phyloP scores from a whole-genome alignment of 345 rosid species.

The Arabis hirsuta region DNA sequence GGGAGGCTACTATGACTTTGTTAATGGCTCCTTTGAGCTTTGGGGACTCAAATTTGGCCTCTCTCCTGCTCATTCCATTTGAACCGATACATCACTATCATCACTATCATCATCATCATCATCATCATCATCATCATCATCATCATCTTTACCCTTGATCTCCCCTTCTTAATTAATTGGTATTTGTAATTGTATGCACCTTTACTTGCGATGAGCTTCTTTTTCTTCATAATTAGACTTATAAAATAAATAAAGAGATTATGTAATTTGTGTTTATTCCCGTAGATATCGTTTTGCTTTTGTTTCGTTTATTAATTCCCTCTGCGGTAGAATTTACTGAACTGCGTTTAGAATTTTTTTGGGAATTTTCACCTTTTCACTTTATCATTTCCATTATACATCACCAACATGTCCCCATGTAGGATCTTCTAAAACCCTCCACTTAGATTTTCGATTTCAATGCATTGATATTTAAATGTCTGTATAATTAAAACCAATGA shows the following conservation, averaged over 20 bases:
- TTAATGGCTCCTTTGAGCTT: constrained; percentile 64
- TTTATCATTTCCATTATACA: constrained; percentile 18
- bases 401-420: constrained; percentile 8
- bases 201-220: constrained; percentile 50
- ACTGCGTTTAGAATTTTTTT: background rate
- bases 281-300: background rate
- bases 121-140: background rate
- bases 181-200: constrained; percentile 7
- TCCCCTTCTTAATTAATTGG: constrained; percentile 3
- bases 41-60: constrained; percentile 77
- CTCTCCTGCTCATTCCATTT: constrained; percentile 66
- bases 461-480: constrained; percentile 1
- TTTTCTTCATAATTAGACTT: constrained; percentile 36
- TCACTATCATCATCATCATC: constrained; percentile 9
- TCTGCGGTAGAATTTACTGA: too few relatives aligned
- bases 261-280: background rate
- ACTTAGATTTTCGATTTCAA: background rate
- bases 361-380: constrained; percentile 26
- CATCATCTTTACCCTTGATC: constrained; percentile 31
- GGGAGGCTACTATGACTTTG: constrained; percentile 79
- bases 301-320: background rate
- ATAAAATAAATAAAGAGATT: background rate
- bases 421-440: background rate
- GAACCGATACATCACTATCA: constrained; percentile 46
- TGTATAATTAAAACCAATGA: constrained; percentile 5